These are phyloP conservation scores for Copromyces sp. DNA, from an alignment of 495 filamentous ascomycete species.

Conservation along the genomic window DNA sequence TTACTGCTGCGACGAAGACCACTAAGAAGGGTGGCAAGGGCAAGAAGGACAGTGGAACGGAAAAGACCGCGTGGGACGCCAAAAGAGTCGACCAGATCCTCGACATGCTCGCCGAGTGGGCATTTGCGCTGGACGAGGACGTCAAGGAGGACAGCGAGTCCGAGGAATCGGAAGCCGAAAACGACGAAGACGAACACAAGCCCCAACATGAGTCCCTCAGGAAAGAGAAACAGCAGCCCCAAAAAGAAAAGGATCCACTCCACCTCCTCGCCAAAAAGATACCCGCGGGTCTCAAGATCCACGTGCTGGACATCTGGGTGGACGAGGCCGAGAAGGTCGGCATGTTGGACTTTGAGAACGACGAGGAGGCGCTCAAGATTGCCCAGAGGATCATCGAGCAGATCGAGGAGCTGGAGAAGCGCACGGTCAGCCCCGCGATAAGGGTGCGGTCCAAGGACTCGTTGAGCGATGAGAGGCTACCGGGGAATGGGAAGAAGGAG, in stretches of 20 bases:
- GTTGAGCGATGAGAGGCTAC: conserved; percentile 64
- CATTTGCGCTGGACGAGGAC: conserved; percentile 31
- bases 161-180: background rate
- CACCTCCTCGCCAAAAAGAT: conserved; percentile 31
- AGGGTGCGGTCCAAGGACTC: conserved; percentile 60
- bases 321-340: conserved; percentile 70
- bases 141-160: conserved; percentile 14
- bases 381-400: conserved; percentile 24
- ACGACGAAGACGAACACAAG: conserved; percentile 3
- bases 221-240: background rate
- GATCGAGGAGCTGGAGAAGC: conserved; percentile 30
- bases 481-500: conserved; percentile 31
- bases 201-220: background rate
- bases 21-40: conserved; percentile 27
- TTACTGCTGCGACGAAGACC: conserved; percentile 56
- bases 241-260: background rate
- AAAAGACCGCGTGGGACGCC: conserved; percentile 20
- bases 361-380: conserved; percentile 25
- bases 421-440: conserved; percentile 61
- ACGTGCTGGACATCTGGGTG: conserved; percentile 84
- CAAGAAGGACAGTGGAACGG: conserved; percentile 11
- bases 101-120: conserved; percentile 32
- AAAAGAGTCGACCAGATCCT: conserved; percentile 27
- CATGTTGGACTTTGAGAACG: conserved; percentile 35
- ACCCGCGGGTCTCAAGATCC: conserved; percentile 75